Evolutionary conservation across 371 early-diverging fungal genomes (phyloP).

Genomic region (Mucor indicus): DNA sequence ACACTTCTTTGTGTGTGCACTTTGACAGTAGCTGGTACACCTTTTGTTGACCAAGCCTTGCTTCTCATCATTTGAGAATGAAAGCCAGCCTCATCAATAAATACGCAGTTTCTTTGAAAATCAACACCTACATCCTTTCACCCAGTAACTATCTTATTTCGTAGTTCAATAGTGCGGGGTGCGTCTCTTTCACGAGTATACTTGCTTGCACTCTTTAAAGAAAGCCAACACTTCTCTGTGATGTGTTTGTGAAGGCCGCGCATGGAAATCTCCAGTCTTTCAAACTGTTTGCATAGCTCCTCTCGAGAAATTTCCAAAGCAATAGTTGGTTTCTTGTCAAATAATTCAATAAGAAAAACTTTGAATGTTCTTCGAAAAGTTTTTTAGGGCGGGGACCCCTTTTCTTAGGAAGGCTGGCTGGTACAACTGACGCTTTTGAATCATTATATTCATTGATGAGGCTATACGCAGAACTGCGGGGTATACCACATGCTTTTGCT

Average conservation of each 20-base stretch:
- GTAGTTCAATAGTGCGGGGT: background rate
- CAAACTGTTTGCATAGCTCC: constrained; percentile 4
- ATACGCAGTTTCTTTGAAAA: constrained; percentile 4
- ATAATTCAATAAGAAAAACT: constrained; percentile 11
- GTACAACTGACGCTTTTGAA: constrained; percentile 4
- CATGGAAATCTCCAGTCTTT: constrained; percentile 5
- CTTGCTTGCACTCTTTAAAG: constrained; percentile 11
- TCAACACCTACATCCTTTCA: constrained; percentile 1
- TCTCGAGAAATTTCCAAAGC: constrained; percentile 11
- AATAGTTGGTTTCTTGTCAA: constrained; percentile 9
- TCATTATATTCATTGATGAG: constrained; percentile 8
- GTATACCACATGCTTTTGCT: constrained; percentile 10
- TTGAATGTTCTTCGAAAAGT: constrained; percentile 7
- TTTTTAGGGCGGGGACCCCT: background rate
- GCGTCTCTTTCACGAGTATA: constrained; percentile 5
- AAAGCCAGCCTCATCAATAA: constrained; percentile 8
- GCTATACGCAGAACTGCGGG: constrained; percentile 9
- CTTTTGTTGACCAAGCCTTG: constrained; percentile 10
- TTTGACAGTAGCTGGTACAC: constrained; percentile 2
- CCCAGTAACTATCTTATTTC: background rate
- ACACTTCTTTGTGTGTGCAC: constrained; percentile 8
- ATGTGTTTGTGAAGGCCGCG: constrained; percentile 14
- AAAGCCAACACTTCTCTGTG: constrained; percentile 1
- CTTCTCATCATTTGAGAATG: constrained; percentile 3
- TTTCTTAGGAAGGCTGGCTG: constrained; percentile 1